Evolutionary conservation across 2,329 filamentous ascomycete genomes (phyloP).

Genomic region (Elsinoe fawcettii): DNA sequence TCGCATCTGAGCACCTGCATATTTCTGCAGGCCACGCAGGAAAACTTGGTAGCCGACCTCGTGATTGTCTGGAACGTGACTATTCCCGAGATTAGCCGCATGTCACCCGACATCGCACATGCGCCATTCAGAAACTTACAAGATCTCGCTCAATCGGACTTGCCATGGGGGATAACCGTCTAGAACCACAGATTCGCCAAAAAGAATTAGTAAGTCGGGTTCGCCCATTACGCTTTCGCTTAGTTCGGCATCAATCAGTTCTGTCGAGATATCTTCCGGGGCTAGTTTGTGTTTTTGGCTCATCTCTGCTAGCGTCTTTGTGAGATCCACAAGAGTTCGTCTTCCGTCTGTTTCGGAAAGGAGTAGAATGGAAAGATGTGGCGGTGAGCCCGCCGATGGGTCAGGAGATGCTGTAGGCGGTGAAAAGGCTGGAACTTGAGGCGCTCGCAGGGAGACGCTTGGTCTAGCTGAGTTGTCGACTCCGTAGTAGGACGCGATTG

Average conservation of each 20-base stretch:
- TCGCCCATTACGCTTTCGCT: conserved; percentile 71
- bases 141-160: conserved; percentile 89
- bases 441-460: conserved; percentile 63
- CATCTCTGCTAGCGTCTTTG: conserved; percentile 91
- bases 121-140: conserved; percentile 41
- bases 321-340: conserved; percentile 90
- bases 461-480: conserved; percentile 53
- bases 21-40: conserved; percentile 73
- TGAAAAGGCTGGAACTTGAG: conserved; percentile 57
- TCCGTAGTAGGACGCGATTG: conserved; percentile 83
- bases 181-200: conserved; percentile 73
- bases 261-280: conserved; percentile 70
- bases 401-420: conserved; percentile 39
- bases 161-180: conserved; percentile 97
- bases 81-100: conserved; percentile 19
- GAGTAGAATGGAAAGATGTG: conserved; percentile 59
- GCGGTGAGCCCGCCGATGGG: conserved; percentile 27
- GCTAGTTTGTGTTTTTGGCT: conserved; percentile 79
- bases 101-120: conserved; percentile 6
- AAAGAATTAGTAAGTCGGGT: conserved; percentile 82
- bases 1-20: conserved; percentile 79
- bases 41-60: conserved; percentile 93
- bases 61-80: conserved; percentile 59
- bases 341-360: conserved; percentile 83
- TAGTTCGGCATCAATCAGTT: conserved; percentile 85